Evolutionary conservation across 1,139 yeast species (phyloP), one percentile per base, ranked within the genome.

Genomic region (Taphrina flavorubra): DNA sequence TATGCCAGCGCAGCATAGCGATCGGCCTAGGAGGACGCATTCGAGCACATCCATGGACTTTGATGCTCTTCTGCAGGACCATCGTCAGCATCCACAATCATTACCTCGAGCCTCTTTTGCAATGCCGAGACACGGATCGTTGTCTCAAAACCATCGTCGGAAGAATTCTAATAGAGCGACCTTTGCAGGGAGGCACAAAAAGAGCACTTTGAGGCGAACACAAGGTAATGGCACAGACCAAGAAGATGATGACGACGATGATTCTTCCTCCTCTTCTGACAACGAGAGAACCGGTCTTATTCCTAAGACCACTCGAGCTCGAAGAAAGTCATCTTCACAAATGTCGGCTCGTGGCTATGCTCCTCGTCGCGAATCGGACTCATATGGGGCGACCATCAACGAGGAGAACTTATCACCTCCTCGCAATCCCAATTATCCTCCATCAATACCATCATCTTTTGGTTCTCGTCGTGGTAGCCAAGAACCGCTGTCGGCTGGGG

Each of bases 281-380:
- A 53, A 65, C 44, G 68, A 58, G 49, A 61, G 68, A 13, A 14
- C 63, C n/a, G 57, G 49, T 11, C 63, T 65, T 7, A 56, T 65
- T 16, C 39, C 55, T 37, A 56, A 64, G 40, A 36, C 13, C 13
- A 49, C 42, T 37, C 47, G 53, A n/a, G 40, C 18, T n/a, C 49
- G 68, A 8, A 57, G 68, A n/a, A 56, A 59, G 51, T 65, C 68
- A 31, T 57, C 68, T 14, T 63, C 67, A 1, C 67, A 63, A 36
- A 49, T 40, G 39, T 63, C 68, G n/a, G 34, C 46, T 31, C 34
- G 68, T 11, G 62, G 49, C 5, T 46, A 53, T 37, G 55, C 40
- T 20, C 46, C 25, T 11, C 37, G 61, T 5, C 49, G 63, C 10
- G 68, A 49, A 16, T 57, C 63, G 10, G 68, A 65, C n/a, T 56